These are phyloP conservation scores for Porphyrellus cyaneotinctus DNA, from an alignment of 768 basidiomycete genomes.

Conservation along the genomic window DNA sequence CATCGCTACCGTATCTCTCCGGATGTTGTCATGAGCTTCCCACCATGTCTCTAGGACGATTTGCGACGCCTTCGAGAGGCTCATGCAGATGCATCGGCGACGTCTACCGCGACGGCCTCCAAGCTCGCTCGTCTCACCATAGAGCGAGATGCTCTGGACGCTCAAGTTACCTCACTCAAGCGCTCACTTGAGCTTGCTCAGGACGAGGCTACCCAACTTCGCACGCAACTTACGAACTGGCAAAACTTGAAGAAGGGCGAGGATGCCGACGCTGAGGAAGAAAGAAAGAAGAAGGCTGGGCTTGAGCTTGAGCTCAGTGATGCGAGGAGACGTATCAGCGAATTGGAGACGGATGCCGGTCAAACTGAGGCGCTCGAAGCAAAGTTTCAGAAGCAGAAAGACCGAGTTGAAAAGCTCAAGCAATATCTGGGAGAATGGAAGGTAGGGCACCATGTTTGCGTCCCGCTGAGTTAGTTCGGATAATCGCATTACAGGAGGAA, in stretches of 20 bases:
- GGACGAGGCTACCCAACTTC: constrained; percentile 50
- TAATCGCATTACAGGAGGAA: constrained; percentile 33
- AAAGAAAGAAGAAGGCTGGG: constrained; percentile 51
- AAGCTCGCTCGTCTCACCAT: constrained; percentile 56
- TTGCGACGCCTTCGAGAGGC: constrained; percentile 44
- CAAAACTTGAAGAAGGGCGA: constrained; percentile 62
- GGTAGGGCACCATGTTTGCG: constrained; percentile 31
- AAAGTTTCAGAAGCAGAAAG: constrained; percentile 42
- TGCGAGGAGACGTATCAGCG: constrained; percentile 35
- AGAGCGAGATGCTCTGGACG: constrained; percentile 54
- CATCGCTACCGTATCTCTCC: neutral
- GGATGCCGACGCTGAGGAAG: constrained; percentile 51
- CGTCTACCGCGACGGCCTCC: constrained; percentile 42
- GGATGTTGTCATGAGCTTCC: neutral
- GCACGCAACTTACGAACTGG: constrained; percentile 67
- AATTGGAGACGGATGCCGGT: constrained; percentile 24
- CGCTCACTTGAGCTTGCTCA: constrained; percentile 55
- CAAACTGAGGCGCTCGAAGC: constrained; percentile 31
- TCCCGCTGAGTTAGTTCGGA: neutral
- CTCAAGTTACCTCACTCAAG: constrained; percentile 51
- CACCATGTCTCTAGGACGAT: constrained; percentile 31
- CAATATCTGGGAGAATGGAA: constrained; percentile 41
- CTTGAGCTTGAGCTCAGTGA: constrained; percentile 54
- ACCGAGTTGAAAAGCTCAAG: constrained; percentile 41
- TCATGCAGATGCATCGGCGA: constrained; percentile 46